Evolutionary conservation across 345 rosid species (phyloP).

Genomic region (Lenwebbia sp.): DNA sequence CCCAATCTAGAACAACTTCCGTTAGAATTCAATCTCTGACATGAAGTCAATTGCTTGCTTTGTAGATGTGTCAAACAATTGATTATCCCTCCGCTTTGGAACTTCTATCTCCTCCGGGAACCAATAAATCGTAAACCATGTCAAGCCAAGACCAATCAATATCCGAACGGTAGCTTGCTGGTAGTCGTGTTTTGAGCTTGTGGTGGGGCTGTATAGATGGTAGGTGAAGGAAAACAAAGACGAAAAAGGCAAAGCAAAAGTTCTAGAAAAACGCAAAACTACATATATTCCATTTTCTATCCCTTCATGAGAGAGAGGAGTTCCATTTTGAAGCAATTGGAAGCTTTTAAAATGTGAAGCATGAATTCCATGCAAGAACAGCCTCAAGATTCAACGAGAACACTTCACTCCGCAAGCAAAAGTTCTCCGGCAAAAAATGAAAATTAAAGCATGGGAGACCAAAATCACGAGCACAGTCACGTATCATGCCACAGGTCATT

Average conservation of each 20-base stretch:
- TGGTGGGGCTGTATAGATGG: background rate
- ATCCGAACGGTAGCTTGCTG: background rate
- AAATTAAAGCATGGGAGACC: background rate
- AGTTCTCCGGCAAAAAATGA: background rate
- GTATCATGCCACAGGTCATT: accelerated
- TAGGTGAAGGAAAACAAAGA: background rate
- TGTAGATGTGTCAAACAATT: no score
- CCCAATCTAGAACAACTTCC: no score
- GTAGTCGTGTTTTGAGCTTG: background rate
- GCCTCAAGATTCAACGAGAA: background rate
- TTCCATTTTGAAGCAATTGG: background rate
- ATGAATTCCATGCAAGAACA: background rate
- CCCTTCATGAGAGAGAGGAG: background rate
- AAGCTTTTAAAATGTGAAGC: background rate
- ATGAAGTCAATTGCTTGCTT: no score
- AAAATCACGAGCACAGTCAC: background rate
- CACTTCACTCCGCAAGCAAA: background rate
- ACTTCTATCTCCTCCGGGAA: no score
- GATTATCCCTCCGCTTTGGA: no score
- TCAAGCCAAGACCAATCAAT: no score
- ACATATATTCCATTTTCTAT: background rate
- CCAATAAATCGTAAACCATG: no score
- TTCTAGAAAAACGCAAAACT: background rate
- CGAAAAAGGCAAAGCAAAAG: background rate
- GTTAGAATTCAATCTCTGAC: no score